Evolutionary conservation across 1,284 basidiomycete species (phyloP).

Genomic region (Ganoderma resinaceum): DNA sequence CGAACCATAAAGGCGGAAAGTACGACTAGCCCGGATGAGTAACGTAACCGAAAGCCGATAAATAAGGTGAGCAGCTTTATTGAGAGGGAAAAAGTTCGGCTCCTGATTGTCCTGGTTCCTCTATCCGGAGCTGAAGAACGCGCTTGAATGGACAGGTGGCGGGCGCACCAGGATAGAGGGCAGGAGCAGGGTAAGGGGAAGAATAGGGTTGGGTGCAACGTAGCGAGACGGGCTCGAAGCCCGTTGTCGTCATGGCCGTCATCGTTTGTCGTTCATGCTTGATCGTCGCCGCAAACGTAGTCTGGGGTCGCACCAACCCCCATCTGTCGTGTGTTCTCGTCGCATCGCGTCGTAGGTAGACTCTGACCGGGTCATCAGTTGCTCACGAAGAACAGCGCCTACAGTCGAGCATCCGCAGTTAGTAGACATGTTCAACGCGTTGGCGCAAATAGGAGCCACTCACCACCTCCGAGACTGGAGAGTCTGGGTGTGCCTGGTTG

Average conservation of each 20-base stretch:
- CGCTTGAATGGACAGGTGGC: not conserved
- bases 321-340: not conserved
- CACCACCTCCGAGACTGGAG: slow-evolving; percentile 24
- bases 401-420: not conserved
- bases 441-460: slow-evolving; percentile 5
- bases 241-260: not conserved
- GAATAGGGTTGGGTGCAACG: not conserved
- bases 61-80: not conserved
- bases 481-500: slow-evolving; percentile 25
- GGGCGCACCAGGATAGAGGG: not conserved
- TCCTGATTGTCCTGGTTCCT: not conserved
- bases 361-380: slow-evolving; percentile 14
- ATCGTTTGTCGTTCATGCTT: not conserved
- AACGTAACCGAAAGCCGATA: not conserved
- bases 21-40: not conserved
- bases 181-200: not conserved
- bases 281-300: not conserved
- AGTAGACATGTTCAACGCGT: not conserved
- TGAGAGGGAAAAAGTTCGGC: not conserved
- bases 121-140: no score
- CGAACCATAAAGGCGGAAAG: not conserved
- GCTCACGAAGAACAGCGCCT: slow-evolving; percentile 25
- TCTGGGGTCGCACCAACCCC: not conserved
- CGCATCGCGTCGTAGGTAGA: not conserved
- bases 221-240: not conserved